phyloP scores from a whole-genome alignment of 805 yeast species.

The Priceomyces medius region DNA sequence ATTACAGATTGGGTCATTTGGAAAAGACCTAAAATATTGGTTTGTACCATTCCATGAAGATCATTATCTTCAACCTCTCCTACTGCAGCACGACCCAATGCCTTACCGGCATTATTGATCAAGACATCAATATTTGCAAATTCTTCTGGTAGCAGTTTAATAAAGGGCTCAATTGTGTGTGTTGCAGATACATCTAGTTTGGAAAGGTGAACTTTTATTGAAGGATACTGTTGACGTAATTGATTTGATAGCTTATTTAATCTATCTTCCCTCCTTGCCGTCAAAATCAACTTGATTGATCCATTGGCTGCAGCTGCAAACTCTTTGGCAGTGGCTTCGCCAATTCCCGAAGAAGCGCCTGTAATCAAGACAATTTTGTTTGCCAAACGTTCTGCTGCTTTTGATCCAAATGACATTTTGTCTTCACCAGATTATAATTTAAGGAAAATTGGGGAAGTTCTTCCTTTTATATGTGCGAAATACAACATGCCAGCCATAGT shows the following conservation, averaged over 20 bases:
- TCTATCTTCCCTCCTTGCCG: constrained; percentile 37
- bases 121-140: constrained; percentile 38
- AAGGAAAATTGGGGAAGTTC: too few relatives aligned
- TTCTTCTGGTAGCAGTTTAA: constrained; percentile 29
- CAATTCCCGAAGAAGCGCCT: constrained; percentile 45
- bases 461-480: too few relatives aligned
- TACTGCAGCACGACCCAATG: constrained; percentile 32
- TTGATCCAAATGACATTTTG: constrained; percentile 37
- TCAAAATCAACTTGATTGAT: constrained; percentile 32
- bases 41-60: constrained; percentile 35
- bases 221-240: constrained; percentile 22
- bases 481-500: too few relatives aligned
- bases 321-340: constrained; percentile 41
- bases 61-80: constrained; percentile 32
- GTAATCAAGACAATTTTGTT: constrained; percentile 37
- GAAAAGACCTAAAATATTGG: constrained; percentile 38
- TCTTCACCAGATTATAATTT: too few relatives aligned
- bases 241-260: constrained; percentile 24
- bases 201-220: constrained; percentile 28
- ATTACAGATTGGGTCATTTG: constrained; percentile 37
- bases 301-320: constrained; percentile 41
- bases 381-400: constrained; percentile 40
- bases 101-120: constrained; percentile 42
- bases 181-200: constrained; percentile 31
- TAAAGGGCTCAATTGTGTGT: constrained; percentile 27